Percentiles rank a stretch among this genome's conserved stretches.
phyloP scores from a whole-genome alignment of 169 alveolate genomes.

The Eimeria sp. region DNA sequence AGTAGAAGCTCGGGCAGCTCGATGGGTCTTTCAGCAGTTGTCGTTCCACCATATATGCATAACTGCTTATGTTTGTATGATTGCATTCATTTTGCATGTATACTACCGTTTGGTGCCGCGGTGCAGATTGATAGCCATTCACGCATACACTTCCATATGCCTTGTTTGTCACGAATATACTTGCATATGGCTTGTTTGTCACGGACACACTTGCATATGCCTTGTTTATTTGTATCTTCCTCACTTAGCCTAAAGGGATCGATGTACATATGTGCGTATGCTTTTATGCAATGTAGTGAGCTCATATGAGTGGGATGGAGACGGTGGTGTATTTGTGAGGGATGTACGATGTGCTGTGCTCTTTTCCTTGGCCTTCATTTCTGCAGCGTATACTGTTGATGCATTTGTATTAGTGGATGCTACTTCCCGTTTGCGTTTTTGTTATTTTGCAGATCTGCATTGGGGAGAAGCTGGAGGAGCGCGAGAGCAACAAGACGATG shows the following conservation, averaged over 20 bases:
- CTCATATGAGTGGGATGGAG: too few species aligned
- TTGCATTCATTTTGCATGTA: neutral
- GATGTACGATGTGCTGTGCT: too few species aligned
- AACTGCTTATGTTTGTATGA: neutral
- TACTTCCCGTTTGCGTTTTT: neutral
- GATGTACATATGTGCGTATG: too few species aligned
- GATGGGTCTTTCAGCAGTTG: neutral
- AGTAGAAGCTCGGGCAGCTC: neutral
- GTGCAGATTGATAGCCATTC: neutral
- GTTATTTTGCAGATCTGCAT: slow-evolving; percentile 91
- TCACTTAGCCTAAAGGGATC: too few species aligned
- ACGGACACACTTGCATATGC: neutral
- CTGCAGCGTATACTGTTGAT: neutral
- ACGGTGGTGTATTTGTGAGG: too few species aligned
- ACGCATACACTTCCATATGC: neutral
- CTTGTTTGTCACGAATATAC: neutral
- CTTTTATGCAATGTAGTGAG: too few species aligned
- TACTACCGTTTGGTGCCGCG: neutral
- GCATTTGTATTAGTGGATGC: neutral
- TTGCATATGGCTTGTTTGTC: too few species aligned
- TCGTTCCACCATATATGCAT: neutral
- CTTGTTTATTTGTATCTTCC: too few species aligned
- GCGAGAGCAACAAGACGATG: slow-evolving; percentile 96
- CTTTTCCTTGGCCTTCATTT: neutral
- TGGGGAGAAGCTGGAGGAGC: slow-evolving; percentile 98